phyloP scores from a whole-genome alignment of 2,329 filamentous ascomycete genomes.

The Calcarisporium arbuscula region DNA sequence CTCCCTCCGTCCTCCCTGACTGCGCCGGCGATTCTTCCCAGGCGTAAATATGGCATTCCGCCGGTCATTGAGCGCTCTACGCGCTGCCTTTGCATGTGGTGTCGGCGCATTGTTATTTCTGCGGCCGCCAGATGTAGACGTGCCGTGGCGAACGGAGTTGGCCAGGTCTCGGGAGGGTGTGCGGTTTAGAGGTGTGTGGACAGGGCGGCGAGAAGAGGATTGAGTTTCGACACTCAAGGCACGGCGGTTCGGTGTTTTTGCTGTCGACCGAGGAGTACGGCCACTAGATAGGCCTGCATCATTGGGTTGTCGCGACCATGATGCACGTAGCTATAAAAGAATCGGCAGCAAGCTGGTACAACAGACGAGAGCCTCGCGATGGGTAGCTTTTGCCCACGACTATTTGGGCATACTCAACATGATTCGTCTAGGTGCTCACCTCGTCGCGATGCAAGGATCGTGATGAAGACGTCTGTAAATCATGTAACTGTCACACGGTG shows the following conservation, averaged over 20 bases:
- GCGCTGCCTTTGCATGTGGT: slow-evolving; percentile 56
- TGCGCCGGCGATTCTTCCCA: slow-evolving; percentile 51
- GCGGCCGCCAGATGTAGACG: slow-evolving; percentile 38
- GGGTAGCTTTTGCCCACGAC: too few species aligned
- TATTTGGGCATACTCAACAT: too few species aligned
- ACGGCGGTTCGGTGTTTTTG: slow-evolving; percentile 22
- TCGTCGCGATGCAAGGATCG: too few species aligned
- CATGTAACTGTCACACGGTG: too few species aligned
- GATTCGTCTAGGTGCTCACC: too few species aligned
- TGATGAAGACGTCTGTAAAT: too few species aligned
- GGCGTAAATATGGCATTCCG: slow-evolving; percentile 56
- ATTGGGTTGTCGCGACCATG: too few species aligned
- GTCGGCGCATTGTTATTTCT: slow-evolving; percentile 41
- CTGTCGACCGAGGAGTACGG: too few species aligned
- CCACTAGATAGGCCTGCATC: too few species aligned
- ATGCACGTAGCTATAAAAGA: too few species aligned
- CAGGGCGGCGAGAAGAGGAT: slow-evolving; percentile 30
- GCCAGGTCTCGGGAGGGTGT: slow-evolving; percentile 27
- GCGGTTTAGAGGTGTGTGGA: slow-evolving; percentile 38
- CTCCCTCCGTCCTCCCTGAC: slow-evolving; percentile 48
- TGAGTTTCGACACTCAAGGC: slow-evolving; percentile 27
- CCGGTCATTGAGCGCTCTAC: slow-evolving; percentile 50
- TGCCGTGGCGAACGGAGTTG: slow-evolving; percentile 33
- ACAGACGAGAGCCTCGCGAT: too few species aligned
- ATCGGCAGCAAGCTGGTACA: too few species aligned